These are phyloP conservation scores for Boletus sp. DNA, from an alignment of 768 basidiomycete species.

Conservation along the genomic window DNA sequence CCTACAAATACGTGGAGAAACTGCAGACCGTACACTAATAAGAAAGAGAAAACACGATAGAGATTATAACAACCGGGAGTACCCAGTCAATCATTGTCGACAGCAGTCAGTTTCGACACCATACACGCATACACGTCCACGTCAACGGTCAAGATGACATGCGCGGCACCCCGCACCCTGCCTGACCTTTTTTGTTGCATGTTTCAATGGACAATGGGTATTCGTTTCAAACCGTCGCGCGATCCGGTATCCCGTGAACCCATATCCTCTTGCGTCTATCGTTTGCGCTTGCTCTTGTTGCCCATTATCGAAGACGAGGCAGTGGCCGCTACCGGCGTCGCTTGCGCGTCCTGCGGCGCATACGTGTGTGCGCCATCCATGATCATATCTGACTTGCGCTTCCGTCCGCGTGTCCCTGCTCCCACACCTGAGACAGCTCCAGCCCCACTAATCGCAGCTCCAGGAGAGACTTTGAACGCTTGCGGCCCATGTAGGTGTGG, in stretches of 20 bases:
- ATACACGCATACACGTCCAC: neutral
- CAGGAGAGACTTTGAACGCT: constrained; percentile 4
- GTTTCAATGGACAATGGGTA: neutral
- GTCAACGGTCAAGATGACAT: neutral
- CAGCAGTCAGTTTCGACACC: neutral
- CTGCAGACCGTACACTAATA: neutral
- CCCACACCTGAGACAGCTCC: neutral
- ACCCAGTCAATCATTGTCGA: neutral
- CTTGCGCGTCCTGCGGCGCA: neutral
- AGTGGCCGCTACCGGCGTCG: neutral
- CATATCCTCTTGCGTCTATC: constrained; percentile 12
- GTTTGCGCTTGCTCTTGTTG: constrained; percentile 30
- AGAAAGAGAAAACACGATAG: neutral
- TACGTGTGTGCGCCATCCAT: constrained; percentile 11
- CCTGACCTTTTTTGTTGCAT: neutral
- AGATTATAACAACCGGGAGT: too few relatives aligned
- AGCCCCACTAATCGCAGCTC: too few relatives aligned
- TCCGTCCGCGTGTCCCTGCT: constrained; percentile 25
- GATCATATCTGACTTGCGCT: constrained; percentile 41
- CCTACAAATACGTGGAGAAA: constrained; percentile 1
- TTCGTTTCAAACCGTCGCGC: neutral
- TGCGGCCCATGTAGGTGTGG: neutral
- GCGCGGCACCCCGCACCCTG: neutral
- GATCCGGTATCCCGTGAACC: neutral
- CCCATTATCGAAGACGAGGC: constrained; percentile 7